These are phyloP conservation scores for Trebouxiophyceae sp. DNA, from an alignment of 163 green algal species.

Conservation along the genomic window DNA sequence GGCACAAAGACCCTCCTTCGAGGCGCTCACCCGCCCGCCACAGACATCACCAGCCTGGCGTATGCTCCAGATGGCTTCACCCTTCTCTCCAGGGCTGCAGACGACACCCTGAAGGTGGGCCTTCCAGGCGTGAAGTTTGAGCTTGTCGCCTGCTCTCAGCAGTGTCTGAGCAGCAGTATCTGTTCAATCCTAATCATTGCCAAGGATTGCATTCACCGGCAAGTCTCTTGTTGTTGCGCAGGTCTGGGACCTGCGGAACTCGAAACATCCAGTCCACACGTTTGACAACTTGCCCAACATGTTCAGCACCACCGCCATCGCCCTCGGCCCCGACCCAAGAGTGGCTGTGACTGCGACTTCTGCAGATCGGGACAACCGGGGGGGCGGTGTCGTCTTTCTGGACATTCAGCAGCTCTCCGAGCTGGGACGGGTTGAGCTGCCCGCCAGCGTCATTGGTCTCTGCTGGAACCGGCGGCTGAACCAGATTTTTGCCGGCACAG, in stretches of 20 bases:
- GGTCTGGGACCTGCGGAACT: constrained; percentile 71
- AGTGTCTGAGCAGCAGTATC: too few relatives aligned
- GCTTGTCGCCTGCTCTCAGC: too few relatives aligned
- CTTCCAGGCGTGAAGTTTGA: too few relatives aligned
- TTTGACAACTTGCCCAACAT: constrained; percentile 54
- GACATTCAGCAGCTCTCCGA: constrained; percentile 33
- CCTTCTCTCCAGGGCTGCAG: constrained; percentile 63
- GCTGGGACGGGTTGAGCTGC: constrained; percentile 57
- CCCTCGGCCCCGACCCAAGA: constrained; percentile 77
- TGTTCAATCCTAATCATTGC: too few relatives aligned
- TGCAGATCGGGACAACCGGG: constrained; percentile 13
- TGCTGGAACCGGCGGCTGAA: constrained; percentile 83
- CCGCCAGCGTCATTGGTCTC: constrained; percentile 58
- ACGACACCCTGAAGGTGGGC: constrained; percentile 83
- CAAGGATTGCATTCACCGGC: too few relatives aligned
- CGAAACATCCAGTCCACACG: constrained; percentile 55
- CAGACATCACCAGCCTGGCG: constrained; percentile 69
- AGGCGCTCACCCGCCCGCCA: constrained; percentile 49
- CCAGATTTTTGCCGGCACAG: constrained; percentile 81
- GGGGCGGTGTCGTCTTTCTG: constrained; percentile 46
- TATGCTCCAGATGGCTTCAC: constrained; percentile 62
- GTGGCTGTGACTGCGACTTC: constrained; percentile 58
- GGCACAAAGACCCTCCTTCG: constrained; percentile 10
- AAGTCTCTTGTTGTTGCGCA: too few relatives aligned
- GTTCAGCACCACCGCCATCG: constrained; percentile 55